phyloP scores from a whole-genome alignment of 805 yeast genomes.

The Sugiyamaella floridensis region DNA sequence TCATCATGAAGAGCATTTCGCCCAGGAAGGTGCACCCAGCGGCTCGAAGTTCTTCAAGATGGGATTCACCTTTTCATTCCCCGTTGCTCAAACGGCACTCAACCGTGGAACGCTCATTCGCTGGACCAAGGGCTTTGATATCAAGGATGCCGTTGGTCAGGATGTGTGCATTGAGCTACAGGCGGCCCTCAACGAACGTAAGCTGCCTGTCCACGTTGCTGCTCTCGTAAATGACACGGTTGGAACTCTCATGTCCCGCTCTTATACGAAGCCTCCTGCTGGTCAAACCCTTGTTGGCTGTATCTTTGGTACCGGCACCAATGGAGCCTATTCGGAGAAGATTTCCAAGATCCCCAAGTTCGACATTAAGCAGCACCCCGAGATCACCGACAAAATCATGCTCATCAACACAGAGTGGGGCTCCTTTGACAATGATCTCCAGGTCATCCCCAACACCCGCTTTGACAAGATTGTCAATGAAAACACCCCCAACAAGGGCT shows the following conservation, averaged over 20 bases:
- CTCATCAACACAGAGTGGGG: conserved; percentile 98
- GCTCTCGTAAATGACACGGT: conserved; percentile 96
- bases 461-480: conserved; percentile 70
- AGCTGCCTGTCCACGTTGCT: conserved; percentile 55
- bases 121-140: conserved; percentile 95
- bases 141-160: conserved; percentile 74
- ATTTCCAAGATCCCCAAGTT: conserved; percentile 69
- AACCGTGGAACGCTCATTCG: conserved; percentile 75
- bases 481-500: conserved; percentile 72
- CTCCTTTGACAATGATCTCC: conserved; percentile 80
- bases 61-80: conserved; percentile 94
- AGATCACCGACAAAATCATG: conserved; percentile 44
- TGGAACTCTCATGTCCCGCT: conserved; percentile 83
- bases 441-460: conserved; percentile 66
- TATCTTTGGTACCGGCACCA: conserved; percentile 96
- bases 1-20: conserved; percentile 48
- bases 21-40: conserved; percentile 16
- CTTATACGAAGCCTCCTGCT: conserved; percentile 59
- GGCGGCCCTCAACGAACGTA: conserved; percentile 50
- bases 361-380: conserved; percentile 35
- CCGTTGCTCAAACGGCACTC: conserved; percentile 78
- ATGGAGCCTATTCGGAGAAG: conserved; percentile 86
- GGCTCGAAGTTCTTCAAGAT: conserved; percentile 49
- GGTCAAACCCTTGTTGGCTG: conserved; percentile 81
- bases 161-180: conserved; percentile 77